phyloP scores from a whole-genome alignment of 1,284 basidiomycete species.

The Leccinum laetum region DNA sequence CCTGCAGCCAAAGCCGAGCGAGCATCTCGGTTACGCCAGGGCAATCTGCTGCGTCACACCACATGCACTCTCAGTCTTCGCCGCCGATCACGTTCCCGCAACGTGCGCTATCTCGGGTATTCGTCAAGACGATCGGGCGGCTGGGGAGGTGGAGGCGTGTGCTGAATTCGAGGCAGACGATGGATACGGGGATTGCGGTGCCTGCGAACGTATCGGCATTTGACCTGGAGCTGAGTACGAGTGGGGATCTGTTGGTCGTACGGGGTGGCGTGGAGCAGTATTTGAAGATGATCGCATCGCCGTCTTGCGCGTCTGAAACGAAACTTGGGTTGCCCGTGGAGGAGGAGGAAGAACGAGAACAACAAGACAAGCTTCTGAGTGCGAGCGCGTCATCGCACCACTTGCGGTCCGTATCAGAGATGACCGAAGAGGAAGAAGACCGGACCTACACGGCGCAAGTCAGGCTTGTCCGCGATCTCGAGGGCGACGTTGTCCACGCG shows the following conservation, averaged over 20 bases:
- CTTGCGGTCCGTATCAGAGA: slow-evolving; percentile 31
- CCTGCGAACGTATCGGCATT: slow-evolving; percentile 64
- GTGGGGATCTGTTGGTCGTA: slow-evolving; percentile 57
- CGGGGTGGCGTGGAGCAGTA: slow-evolving; percentile 68
- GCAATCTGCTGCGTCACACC: slow-evolving; percentile 13
- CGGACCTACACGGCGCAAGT: slow-evolving; percentile 19
- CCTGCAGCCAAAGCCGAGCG: slow-evolving; percentile 30
- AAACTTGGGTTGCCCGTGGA: neutral
- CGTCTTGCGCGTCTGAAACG: slow-evolving; percentile 12
- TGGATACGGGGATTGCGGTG: slow-evolving; percentile 40
- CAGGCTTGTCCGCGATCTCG: slow-evolving; percentile 23
- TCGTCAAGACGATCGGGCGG: slow-evolving; percentile 77
- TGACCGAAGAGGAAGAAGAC: slow-evolving; percentile 34
- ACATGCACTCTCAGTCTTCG: slow-evolving; percentile 40
- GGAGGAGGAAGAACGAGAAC: neutral
- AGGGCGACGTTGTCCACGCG: slow-evolving; percentile 20
- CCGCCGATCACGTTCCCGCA: slow-evolving; percentile 53
- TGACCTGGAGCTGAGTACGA: slow-evolving; percentile 60
- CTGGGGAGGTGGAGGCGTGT: slow-evolving; percentile 83
- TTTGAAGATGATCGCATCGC: slow-evolving; percentile 55
- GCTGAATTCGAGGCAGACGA: slow-evolving; percentile 53
- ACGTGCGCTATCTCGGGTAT: slow-evolving; percentile 67
- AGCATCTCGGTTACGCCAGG: too few relatives aligned
- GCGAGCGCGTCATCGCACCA: slow-evolving; percentile 18
- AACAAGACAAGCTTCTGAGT: slow-evolving; percentile 8